Conservation (phyloP, 768 basidiomycete genomes). For the Rhizopogon vinicolor region DNA sequence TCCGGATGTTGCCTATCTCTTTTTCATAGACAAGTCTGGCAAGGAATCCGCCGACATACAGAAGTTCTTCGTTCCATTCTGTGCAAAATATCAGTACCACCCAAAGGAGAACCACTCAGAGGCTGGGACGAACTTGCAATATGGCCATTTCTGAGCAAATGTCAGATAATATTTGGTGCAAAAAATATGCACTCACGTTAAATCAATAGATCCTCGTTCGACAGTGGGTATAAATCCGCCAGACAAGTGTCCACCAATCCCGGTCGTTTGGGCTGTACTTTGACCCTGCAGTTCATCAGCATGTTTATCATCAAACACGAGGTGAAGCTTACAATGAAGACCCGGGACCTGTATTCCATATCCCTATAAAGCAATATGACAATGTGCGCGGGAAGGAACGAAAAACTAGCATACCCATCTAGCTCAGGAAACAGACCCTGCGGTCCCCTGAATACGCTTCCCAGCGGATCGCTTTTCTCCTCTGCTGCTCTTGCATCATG, state of each 20-base stretch:
- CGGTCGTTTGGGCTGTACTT: constrained; percentile 87
- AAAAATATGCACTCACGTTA: constrained; percentile 50
- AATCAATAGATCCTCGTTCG: constrained; percentile 87
- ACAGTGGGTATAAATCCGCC: constrained; percentile 93
- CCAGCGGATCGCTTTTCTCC: constrained; percentile 51
- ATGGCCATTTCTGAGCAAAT: constrained; percentile 62
- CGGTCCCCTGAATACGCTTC: constrained; percentile 58
- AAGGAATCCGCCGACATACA: constrained; percentile 78
- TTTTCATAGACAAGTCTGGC: constrained; percentile 80
- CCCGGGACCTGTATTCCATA: constrained; percentile 44
- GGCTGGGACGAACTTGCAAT: constrained; percentile 54
- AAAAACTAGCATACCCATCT: constrained; percentile 48
- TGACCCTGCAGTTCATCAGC: constrained; percentile 52
- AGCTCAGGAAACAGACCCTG: constrained; percentile 78
- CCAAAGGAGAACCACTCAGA: neutral
- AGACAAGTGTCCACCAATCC: constrained; percentile 57
- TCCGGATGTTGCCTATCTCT: constrained; percentile 57
- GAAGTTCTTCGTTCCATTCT: constrained; percentile 90
- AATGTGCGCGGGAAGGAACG: neutral
- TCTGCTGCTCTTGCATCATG: constrained; percentile 66
- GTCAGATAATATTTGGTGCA: neutral
- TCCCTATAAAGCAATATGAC: constrained; percentile 33
- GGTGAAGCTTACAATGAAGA: constrained; percentile 62
- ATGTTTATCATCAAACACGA: neutral
- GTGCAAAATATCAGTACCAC: neutral